phyloP scores from a whole-genome alignment of 768 basidiomycete genomes.

The Collybia sordida region DNA sequence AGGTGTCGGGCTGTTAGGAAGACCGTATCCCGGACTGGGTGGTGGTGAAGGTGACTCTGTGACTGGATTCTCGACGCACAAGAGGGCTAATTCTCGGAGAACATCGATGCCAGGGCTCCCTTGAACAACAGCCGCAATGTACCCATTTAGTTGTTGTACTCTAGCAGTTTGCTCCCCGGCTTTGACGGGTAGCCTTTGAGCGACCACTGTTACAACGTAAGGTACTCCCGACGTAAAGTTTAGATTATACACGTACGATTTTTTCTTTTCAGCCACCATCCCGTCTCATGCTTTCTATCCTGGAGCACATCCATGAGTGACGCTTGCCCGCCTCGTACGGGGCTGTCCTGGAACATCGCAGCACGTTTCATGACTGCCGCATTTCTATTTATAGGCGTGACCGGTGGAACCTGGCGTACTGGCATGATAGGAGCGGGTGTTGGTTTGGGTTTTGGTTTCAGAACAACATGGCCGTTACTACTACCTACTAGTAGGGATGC shows the following conservation, averaged over 20 bases:
- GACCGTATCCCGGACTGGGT: conserved; percentile 49
- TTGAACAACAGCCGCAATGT: conserved; percentile 53
- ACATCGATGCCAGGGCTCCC: conserved; percentile 49
- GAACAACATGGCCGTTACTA: conserved; percentile 29
- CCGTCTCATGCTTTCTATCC: conserved; percentile 65
- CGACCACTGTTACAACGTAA: conserved; percentile 37
- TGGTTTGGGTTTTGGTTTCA: conserved; percentile 41
- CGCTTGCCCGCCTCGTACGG: conserved; percentile 53
- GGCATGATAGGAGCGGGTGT: conserved; percentile 32
- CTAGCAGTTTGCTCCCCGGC: conserved; percentile 37
- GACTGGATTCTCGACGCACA: conserved; percentile 62
- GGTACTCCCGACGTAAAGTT: conserved; percentile 8
- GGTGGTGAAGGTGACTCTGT: conserved; percentile 54
- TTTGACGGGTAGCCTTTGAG: conserved; percentile 46
- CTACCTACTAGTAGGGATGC: conserved; percentile 50
- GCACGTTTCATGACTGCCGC: conserved; percentile 68
- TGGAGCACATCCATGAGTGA: conserved; percentile 70
- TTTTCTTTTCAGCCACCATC: conserved; percentile 85
- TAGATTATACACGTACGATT: conserved; percentile 47
- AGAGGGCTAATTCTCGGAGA: conserved; percentile 64
- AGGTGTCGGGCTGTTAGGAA: conserved; percentile 59
- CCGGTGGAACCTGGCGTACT: conserved; percentile 37
- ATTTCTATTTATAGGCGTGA: conserved; percentile 65
- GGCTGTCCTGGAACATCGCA: conserved; percentile 81
- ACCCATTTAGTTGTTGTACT: conserved; percentile 49